These are phyloP conservation scores for Leishmania turanica DNA, from an alignment of 208 protist species.

Conservation along the genomic window DNA sequence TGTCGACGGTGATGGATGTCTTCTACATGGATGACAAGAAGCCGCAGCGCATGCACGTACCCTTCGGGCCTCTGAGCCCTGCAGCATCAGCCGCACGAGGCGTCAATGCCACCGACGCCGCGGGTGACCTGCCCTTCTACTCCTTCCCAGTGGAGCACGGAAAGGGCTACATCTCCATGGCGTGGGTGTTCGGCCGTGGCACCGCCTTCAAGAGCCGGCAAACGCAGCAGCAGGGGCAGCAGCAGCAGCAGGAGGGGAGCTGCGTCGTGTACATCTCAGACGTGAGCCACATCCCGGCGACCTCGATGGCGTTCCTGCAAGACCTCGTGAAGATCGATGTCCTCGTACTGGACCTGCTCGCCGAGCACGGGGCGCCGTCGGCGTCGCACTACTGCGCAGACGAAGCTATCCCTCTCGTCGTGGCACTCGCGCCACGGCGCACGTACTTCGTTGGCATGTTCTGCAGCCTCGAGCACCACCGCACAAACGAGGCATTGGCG, in stretches of 20 bases:
- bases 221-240: neutral
- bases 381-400: conserved; percentile 81
- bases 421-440: conserved; percentile 39
- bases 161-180: conserved; percentile 74
- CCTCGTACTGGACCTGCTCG: conserved; percentile 76
- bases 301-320: conserved; percentile 64
- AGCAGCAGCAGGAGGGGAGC: conserved; percentile 16
- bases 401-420: conserved; percentile 61
- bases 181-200: conserved; percentile 82
- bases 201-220: conserved; percentile 53
- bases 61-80: conserved; percentile 13
- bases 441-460: conserved; percentile 87
- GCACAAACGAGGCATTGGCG: conserved; percentile 41
- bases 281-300: conserved; percentile 51
- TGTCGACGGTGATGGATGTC: conserved; percentile 37
- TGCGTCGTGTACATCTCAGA: conserved; percentile 90
- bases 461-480: conserved; percentile 73
- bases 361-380: conserved; percentile 43
- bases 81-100: neutral
- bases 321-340: conserved; percentile 86
- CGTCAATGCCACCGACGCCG: neutral
- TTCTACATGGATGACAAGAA: conserved; percentile 40
- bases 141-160: conserved; percentile 84
- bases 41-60: conserved; percentile 57
- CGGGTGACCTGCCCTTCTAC: conserved; percentile 52